These are phyloP conservation scores for Termitomyces sp. DNA, from an alignment of 768 basidiomycete genomes.

Conservation along the genomic window DNA sequence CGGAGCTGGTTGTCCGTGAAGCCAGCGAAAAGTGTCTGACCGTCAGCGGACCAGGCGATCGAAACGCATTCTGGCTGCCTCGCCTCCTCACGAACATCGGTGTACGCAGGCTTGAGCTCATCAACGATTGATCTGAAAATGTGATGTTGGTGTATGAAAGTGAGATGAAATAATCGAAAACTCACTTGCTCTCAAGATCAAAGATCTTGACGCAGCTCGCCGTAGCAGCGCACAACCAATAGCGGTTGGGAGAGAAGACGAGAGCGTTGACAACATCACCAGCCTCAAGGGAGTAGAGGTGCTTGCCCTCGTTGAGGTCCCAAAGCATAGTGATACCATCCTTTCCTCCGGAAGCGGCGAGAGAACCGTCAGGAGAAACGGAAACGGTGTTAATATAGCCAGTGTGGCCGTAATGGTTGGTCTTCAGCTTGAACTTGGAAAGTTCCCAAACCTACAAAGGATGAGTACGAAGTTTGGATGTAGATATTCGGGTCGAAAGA, in stretches of 20 bases:
- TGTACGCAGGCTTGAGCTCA: slow-evolving; percentile 95
- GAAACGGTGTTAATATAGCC: slow-evolving; percentile 99
- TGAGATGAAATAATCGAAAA: slow-evolving; percentile 15
- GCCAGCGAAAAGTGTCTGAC: slow-evolving; percentile 95
- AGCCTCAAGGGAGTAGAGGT: slow-evolving; percentile 99
- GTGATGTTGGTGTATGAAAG: slow-evolving; percentile 1
- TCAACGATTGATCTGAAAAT: slow-evolving; percentile 86
- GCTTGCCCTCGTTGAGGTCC: slow-evolving; percentile 99
- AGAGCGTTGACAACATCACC: slow-evolving; percentile 98
- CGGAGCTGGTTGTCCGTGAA: slow-evolving; percentile 94
- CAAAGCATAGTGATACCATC: slow-evolving; percentile 99
- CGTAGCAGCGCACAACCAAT: slow-evolving; percentile 99
- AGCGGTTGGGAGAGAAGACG: slow-evolving; percentile 99
- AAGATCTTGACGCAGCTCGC: slow-evolving; percentile 98
- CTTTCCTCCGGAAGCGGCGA: slow-evolving; percentile 98
- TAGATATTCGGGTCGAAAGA: slow-evolving; percentile 28
- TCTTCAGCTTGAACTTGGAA: slow-evolving; percentile 99
- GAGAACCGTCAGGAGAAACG: slow-evolving; percentile 97
- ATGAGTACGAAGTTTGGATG: slow-evolving; percentile 10
- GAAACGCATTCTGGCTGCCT: slow-evolving; percentile 92
- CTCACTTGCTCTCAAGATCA: slow-evolving; percentile 98
- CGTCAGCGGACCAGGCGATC: slow-evolving; percentile 97
- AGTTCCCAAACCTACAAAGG: slow-evolving; percentile 92
- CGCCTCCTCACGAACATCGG: slow-evolving; percentile 65
- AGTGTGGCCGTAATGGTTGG: slow-evolving; percentile 99